Evolutionary conservation across 768 basidiomycete genomes (phyloP), one percentile per base, ranked within the genome.

Genomic region (Phylloporus sp.): DNA sequence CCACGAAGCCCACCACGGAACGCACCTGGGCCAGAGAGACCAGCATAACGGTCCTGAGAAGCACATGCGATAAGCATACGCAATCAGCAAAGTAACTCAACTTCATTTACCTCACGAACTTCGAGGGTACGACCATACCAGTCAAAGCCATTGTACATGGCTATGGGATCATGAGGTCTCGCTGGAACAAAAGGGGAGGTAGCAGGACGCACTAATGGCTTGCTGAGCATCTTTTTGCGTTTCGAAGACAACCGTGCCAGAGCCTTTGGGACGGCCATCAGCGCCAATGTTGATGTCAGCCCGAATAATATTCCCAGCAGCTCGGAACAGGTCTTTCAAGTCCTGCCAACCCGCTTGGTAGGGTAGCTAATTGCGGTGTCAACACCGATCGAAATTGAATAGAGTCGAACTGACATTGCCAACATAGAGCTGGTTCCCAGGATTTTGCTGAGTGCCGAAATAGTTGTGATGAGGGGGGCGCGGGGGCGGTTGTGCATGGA

Each of bases 291-390:
- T 93, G 53, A 97, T 91, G 64, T 98, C 95, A 46, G 95, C 92
- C 37, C 95, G 83, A 53, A 97, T 82, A 56, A 99, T 94, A 61
- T 90, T 89, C 7, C 95, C 95, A 36, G 95, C 90, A 23, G 90
- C 81, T 46, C 95, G 84, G 84, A 98, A 97, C 23, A 98, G 73
- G 66, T 98, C 95, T 62, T 98, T 98, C 46, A 98, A 71, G 64
- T 98, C 95, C 65, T 99, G 95, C 95, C 95, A 99, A 24, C 91
- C 91, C n/a, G 92, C 93, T 70, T 94, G 91, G 62, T 90, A 91
- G 3, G 93, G 94, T 23, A 98, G 70, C 94, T 97, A 53, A 6
- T 44, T 9, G 14, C 7, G 2, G 22, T 22, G 33, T 60, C 20
- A 58, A 52, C 21, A 38, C 26, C 24, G 14, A 28, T 37, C 34